Conservation (phyloP, 257 asterid genomes). For the Voacanga thouarsii region DNA sequence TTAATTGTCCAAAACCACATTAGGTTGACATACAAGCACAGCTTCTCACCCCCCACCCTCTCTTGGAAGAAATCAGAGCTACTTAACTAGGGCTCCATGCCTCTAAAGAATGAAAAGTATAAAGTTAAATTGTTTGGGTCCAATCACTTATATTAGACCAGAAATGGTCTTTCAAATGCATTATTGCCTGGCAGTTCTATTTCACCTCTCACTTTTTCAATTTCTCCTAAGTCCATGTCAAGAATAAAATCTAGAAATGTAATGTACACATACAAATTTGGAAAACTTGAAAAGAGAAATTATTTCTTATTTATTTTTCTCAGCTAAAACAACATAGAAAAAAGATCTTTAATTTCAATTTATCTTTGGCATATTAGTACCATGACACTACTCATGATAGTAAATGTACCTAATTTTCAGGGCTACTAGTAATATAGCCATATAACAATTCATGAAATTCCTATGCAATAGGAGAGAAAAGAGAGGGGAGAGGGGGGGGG, state of each 20-base stretch:
- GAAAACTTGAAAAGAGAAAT: not conserved
- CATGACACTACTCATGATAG: not conserved
- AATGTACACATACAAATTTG: not conserved
- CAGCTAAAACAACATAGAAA: not conserved
- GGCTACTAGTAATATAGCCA: constrained; percentile 36
- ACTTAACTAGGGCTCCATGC: not conserved
- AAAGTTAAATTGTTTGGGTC: not conserved
- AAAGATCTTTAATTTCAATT: not conserved
- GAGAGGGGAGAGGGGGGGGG: no score
- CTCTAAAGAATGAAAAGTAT: not conserved
- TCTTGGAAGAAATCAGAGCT: not conserved
- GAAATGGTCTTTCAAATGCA: not conserved
- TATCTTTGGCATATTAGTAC: not conserved
- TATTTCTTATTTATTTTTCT: not conserved
- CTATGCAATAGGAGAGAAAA: not conserved
- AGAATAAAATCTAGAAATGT: no score
- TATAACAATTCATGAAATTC: not conserved
- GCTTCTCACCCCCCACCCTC: no score
- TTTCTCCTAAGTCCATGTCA: not conserved
- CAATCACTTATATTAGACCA: not conserved
- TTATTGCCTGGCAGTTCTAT: no score
- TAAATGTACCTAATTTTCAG: constrained; percentile 37
- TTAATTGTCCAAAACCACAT: not conserved
- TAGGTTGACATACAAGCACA: not conserved
- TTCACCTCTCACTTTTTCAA: not conserved